These are phyloP conservation scores for Tylopilus sp. DNA, from an alignment of 768 basidiomycete genomes.

Conservation along the genomic window DNA sequence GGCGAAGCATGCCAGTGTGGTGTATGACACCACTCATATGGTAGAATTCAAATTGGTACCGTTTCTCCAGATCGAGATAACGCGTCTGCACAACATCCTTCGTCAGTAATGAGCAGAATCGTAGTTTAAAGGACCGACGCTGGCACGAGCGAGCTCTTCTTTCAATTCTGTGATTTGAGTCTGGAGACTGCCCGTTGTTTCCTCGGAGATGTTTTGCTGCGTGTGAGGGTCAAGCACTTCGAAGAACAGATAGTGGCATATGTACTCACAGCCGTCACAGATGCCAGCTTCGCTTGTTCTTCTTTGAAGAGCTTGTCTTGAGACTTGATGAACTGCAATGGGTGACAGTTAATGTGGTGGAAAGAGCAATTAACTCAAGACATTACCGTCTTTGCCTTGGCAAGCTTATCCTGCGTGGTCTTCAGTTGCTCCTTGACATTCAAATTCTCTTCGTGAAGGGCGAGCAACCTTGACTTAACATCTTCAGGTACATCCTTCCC, in stretches of 20 bases:
- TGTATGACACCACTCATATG: conserved; percentile 79
- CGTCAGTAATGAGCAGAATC: background rate
- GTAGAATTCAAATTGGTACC: conserved; percentile 75
- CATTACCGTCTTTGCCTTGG: conserved; percentile 71
- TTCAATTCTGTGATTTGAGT: conserved; percentile 63
- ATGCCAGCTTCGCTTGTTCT: conserved; percentile 59
- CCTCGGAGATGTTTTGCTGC: conserved; percentile 57
- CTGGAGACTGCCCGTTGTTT: conserved; percentile 64
- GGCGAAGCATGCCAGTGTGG: conserved; percentile 58
- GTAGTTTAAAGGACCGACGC: conserved; percentile 33
- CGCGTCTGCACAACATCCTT: conserved; percentile 37
- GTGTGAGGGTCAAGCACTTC: conserved; percentile 4
- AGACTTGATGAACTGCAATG: conserved; percentile 80
- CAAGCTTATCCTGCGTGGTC: conserved; percentile 69
- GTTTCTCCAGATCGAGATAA: conserved; percentile 49
- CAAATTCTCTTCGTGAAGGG: conserved; percentile 75
- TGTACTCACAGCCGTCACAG: conserved; percentile 42
- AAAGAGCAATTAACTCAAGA: background rate
- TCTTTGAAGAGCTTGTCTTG: conserved; percentile 90
- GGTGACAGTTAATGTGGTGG: background rate
- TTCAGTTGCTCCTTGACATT: conserved; percentile 68
- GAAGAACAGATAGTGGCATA: background rate
- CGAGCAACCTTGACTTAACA: conserved; percentile 68
- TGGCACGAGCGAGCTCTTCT: conserved; percentile 58
- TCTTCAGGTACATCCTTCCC: conserved; percentile 83